Percentiles rank a stretch among this genome's conserved stretches.
These are phyloP conservation scores for Tilletia indica DNA, from an alignment of 1,284 basidiomycete species.

Conservation along the genomic window DNA sequence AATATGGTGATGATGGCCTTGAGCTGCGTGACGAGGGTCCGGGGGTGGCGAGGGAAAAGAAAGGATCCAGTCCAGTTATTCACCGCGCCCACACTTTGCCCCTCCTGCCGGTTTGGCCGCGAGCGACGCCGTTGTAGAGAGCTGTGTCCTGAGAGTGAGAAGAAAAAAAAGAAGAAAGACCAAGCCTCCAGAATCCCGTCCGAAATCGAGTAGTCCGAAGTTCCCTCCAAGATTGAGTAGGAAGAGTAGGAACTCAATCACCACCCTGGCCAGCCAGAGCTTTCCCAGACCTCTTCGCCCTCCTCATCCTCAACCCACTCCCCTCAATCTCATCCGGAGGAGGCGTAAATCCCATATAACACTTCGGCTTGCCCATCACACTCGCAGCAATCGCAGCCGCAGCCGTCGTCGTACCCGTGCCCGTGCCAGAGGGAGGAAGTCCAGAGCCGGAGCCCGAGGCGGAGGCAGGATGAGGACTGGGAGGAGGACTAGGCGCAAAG, in stretches of 20 bases:
- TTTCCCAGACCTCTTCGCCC: constrained; percentile 9
- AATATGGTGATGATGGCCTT: too few relatives aligned
- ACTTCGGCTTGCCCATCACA: constrained; percentile 34
- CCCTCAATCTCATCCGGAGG: constrained; percentile 43
- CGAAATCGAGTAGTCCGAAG: neutral
- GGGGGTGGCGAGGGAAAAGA: too few relatives aligned
- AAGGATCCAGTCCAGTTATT: too few relatives aligned
- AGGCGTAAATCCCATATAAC: constrained; percentile 47
- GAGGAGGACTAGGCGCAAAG: constrained; percentile 32
- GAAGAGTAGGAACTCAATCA: neutral
- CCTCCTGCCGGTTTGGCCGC: too few relatives aligned
- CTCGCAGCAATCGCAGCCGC: constrained; percentile 14
- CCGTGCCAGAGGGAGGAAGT: too few relatives aligned
- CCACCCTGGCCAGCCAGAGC: constrained; percentile 12
- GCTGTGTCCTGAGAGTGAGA: too few relatives aligned
- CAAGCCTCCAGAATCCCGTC: too few relatives aligned
- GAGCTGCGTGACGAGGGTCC: too few relatives aligned
- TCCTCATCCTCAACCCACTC: constrained; percentile 9
- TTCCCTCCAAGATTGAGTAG: too few relatives aligned
- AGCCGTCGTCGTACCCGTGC: constrained; percentile 23
- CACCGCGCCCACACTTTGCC: too few relatives aligned
- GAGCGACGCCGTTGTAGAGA: too few relatives aligned
- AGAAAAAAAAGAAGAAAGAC: too few relatives aligned
- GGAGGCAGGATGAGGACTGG: constrained; percentile 30
- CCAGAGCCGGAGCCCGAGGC: constrained; percentile 13